phyloP scores from a whole-genome alignment of 768 basidiomycete species.

The Tephrocybe sp. region DNA sequence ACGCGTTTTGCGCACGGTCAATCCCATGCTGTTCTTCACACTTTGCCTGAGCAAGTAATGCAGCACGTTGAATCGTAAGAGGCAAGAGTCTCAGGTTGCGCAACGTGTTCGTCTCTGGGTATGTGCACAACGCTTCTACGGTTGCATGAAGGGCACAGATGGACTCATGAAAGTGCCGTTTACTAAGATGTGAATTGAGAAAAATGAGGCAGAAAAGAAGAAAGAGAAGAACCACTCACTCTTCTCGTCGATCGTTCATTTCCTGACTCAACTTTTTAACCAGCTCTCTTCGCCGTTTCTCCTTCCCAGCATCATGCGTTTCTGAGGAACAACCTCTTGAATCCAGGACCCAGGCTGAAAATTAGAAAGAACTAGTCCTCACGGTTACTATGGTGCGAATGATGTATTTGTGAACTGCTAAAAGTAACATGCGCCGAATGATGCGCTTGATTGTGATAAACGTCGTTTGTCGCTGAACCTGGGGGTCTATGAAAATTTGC shows the following conservation, averaged over 20 bases:
- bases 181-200: conserved; percentile 30
- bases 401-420: conserved; percentile 32
- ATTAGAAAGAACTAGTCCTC: conserved; percentile 1
- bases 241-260: conserved; percentile 68
- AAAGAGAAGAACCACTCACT: conserved; percentile 40
- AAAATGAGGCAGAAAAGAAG: too few species aligned
- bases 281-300: conserved; percentile 65
- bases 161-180: conserved; percentile 59
- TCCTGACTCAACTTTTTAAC: conserved; percentile 68
- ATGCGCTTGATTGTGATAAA: conserved; percentile 4
- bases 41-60: conserved; percentile 61
- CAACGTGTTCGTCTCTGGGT: conserved; percentile 59
- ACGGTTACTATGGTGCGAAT: conserved; percentile 6
- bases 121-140: conserved; percentile 59
- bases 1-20: conserved; percentile 64
- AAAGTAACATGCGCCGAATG: conserved; percentile 27
- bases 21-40: conserved; percentile 65
- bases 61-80: conserved; percentile 70
- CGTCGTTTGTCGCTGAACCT: background rate
- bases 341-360: background rate
- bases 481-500: conserved; percentile 7
- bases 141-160: conserved; percentile 56
- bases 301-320: conserved; percentile 42
- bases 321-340: background rate
- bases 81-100: conserved; percentile 75